Conservation (phyloP, 2,329 filamentous ascomycete species). For the Setomelanomma holmii region DNA sequence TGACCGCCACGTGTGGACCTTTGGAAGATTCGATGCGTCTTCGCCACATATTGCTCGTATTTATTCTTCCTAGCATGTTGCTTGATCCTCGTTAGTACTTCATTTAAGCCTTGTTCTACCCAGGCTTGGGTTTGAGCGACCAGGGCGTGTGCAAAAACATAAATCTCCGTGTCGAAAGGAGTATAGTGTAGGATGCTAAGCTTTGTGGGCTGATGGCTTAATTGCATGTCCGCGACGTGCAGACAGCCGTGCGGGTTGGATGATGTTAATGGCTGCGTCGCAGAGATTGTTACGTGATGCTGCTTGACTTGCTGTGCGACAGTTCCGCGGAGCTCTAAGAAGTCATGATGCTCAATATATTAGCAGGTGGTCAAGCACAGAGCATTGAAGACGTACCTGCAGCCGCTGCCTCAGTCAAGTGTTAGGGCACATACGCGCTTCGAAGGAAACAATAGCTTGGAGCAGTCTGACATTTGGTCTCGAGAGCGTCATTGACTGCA, state of each 20-base stretch:
- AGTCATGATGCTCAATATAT: no score
- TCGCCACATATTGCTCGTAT: conserved; percentile 17
- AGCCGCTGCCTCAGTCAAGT: no score
- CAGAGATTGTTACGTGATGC: not conserved
- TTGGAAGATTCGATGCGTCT: conserved; percentile 4
- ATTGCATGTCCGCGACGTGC: conserved; percentile 2
- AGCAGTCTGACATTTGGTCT: no score
- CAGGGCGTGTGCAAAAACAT: not conserved
- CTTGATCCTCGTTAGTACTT: conserved; percentile 10
- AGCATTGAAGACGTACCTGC: no score
- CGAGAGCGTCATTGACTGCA: no score
- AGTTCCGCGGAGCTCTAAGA: no score
- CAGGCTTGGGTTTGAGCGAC: not conserved
- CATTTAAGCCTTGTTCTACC: conserved; percentile 17
- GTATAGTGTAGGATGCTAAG: conserved; percentile 5
- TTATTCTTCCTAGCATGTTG: conserved; percentile 11
- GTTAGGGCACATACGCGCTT: no score
- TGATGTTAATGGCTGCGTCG: no score
- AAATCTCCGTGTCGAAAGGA: not conserved
- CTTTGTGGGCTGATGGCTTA: conserved; percentile 6
- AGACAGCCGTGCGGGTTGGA: no score
- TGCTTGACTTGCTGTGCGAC: no score
- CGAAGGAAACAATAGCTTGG: no score
- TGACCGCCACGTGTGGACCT: not conserved
- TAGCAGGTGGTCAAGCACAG: no score